Base-by-base conservation (phyloP, 345 rosid species). In the Raphanus sativus region DNA sequence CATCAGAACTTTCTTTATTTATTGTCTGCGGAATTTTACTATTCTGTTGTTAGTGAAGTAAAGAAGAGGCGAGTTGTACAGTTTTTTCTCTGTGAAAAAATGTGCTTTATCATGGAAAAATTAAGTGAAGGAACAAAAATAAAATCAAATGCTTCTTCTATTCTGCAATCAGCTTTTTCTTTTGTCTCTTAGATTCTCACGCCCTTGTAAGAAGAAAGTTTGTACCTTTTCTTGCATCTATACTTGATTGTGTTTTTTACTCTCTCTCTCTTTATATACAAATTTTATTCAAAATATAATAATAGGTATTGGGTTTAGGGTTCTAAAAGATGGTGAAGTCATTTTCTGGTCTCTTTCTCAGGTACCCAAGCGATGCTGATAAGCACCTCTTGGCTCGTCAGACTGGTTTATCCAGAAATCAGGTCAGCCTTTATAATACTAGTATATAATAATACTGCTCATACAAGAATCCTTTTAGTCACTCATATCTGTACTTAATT, bases 351-450 rank as follows among this genome's bases (percentile, higher is more conserved):
- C 87, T 82, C 79, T 83, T 85, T 89, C 89, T 89, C 99, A 95
- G 99, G 98, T 95, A 95, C 73, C 99, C 99, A 85, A 92, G 98
- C 82, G 99, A 95, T 82, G 98, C 96, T 65, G 99, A 95, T 92
- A 95, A 95, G 85, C 99, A 92, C 79, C 91, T 95, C 84, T 86
- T 95, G 86, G 94, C 99, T 79, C 85, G 97, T 70, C 99, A 95
- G 93, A 92, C 99, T 84, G 99, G 97, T 75, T 84, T 95, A 84
- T 95, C 99, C 45, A 89, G 98, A 83, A 95, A 91, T 82, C 99
- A 95, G 97, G 98, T 92, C 82, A 67, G 83, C 80, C 74, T 76
- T 74, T 67, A 66, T 55, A 56, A 40, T 25, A n/a, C n/a, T n/a
- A 16, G 15, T 5, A 26, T 62, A 48, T 62, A 48, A 15, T 66